Percentiles rank a stretch among this genome's conserved stretches.
Evolutionary conservation across 768 basidiomycete genomes (phyloP).

Genomic region (Sarcodon aspratus): DNA sequence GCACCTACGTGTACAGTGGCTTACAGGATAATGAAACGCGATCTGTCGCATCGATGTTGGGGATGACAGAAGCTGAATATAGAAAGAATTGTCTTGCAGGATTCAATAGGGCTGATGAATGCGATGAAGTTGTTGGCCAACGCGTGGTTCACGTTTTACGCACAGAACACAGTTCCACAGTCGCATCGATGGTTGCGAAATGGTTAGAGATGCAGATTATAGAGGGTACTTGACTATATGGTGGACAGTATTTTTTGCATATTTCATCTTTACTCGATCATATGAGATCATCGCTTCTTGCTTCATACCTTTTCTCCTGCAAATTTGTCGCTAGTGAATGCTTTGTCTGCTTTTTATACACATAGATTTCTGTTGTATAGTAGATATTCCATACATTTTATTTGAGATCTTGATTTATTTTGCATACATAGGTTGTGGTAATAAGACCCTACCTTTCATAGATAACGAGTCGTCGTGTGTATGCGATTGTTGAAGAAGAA

Average conservation of each 20-base stretch:
- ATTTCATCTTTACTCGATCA: not conserved
- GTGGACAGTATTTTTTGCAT: not conserved
- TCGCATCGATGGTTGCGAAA: not conserved
- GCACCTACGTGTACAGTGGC: slow-evolving; percentile 21
- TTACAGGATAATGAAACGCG: slow-evolving; percentile 18
- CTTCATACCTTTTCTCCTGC: too few relatives aligned
- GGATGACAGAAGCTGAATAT: slow-evolving; percentile 51
- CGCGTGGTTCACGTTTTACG: slow-evolving; percentile 42
- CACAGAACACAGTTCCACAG: not conserved
- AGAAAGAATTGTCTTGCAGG: slow-evolving; percentile 59
- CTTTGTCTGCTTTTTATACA: too few relatives aligned
- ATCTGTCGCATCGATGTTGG: slow-evolving; percentile 43
- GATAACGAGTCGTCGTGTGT: too few relatives aligned
- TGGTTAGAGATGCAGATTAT: not conserved
- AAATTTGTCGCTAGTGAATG: too few relatives aligned
- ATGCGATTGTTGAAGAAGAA: too few relatives aligned
- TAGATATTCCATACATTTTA: too few relatives aligned
- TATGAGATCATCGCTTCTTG: too few relatives aligned
- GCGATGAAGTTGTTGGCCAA: slow-evolving; percentile 44
- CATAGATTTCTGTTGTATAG: too few relatives aligned
- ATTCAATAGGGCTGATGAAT: slow-evolving; percentile 72
- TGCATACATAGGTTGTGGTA: too few relatives aligned
- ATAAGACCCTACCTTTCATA: too few relatives aligned
- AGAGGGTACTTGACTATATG: not conserved
- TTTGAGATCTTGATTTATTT: too few relatives aligned